Percentiles rank a stretch among this genome's conserved stretches.
These are phyloP conservation scores for Fusarium foetens DNA, from an alignment of 2,329 filamentous ascomycete genomes.

Conservation along the genomic window DNA sequence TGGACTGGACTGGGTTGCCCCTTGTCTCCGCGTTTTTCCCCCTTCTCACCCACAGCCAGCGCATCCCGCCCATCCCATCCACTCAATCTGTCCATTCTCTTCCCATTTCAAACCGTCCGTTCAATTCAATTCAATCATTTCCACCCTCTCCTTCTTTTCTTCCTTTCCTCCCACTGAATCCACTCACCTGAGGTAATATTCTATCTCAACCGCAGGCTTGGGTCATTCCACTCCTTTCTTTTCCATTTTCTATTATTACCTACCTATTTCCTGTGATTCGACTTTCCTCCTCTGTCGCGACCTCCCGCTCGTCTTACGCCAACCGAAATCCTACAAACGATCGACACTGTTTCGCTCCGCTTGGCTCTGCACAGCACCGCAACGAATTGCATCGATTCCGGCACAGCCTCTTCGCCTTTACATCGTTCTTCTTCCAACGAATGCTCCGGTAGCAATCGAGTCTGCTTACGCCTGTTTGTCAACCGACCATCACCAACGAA, in stretches of 20 bases:
- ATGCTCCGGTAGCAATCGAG: slow-evolving; percentile 47
- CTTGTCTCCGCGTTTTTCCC: slow-evolving; percentile 39
- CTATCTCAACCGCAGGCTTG: slow-evolving; percentile 33
- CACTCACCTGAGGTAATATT: slow-evolving; percentile 19
- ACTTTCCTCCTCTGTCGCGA: slow-evolving; percentile 18
- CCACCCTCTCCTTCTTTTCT: slow-evolving; percentile 29
- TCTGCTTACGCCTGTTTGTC: slow-evolving; percentile 9
- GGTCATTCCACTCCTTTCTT: slow-evolving; percentile 41
- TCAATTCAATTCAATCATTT: slow-evolving; percentile 37
- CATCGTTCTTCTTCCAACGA: slow-evolving; percentile 32
- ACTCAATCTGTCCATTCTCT: slow-evolving; percentile 33
- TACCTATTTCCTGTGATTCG: slow-evolving; percentile 37
- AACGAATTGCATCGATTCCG: slow-evolving; percentile 2
- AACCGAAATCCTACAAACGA: slow-evolving; percentile 26
- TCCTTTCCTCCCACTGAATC: slow-evolving; percentile 30
- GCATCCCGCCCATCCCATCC: slow-evolving; percentile 29
- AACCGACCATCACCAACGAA: slow-evolving; percentile 19
- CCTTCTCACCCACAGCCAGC: slow-evolving; percentile 35
- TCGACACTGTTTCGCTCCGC: slow-evolving; percentile 28
- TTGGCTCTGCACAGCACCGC: slow-evolving; percentile 14
- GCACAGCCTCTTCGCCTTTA: slow-evolving; percentile 27
- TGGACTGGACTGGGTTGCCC: slow-evolving; percentile 29
- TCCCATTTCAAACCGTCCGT: slow-evolving; percentile 34
- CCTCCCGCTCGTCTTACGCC: slow-evolving; percentile 17
- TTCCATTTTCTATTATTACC: slow-evolving; percentile 26